Percentiles rank a stretch among this genome's conserved stretches.
phyloP scores from a whole-genome alignment of 2,329 filamentous ascomycete genomes.

The Penicillium verrucosum region DNA sequence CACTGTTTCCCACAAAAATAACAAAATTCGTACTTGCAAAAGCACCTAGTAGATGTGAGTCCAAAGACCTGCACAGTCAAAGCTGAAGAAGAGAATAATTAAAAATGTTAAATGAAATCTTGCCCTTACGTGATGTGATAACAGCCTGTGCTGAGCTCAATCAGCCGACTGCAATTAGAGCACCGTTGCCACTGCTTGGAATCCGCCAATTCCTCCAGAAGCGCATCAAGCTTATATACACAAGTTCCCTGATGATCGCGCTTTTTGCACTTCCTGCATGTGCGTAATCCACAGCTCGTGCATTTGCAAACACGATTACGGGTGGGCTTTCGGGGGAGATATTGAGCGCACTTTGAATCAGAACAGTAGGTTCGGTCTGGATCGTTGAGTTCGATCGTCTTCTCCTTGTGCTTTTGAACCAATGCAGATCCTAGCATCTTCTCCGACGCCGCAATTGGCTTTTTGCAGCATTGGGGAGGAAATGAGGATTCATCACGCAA shows the following conservation, averaged over 20 bases:
- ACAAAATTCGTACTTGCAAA: slow-evolving; percentile 3
- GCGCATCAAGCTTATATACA: neutral
- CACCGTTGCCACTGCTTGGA: slow-evolving; percentile 2
- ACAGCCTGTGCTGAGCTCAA: slow-evolving; percentile 2
- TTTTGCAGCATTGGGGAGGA: slow-evolving; percentile 1
- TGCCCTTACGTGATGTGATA: slow-evolving; percentile 1
- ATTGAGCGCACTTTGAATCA: neutral
- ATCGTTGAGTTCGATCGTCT: neutral
- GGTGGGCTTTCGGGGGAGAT: neutral
- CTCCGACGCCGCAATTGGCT: neutral
- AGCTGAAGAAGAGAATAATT: neutral
- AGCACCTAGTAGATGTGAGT: neutral
- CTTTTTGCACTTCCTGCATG: slow-evolving; percentile 3
- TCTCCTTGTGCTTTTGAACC: neutral
- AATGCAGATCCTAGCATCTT: neutral
- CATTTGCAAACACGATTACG: neutral
- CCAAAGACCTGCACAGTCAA: neutral
- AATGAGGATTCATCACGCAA: slow-evolving; percentile 2
- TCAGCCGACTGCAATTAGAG: neutral
- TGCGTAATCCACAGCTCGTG: neutral
- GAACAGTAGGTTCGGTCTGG: slow-evolving; percentile 1
- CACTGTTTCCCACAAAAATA: neutral
- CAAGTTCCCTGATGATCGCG: neutral
- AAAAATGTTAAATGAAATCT: neutral
- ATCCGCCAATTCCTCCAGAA: slow-evolving; percentile 1